Conservation (phyloP, 2,329 filamentous ascomycete species). For the Cercospora citrullina region DNA sequence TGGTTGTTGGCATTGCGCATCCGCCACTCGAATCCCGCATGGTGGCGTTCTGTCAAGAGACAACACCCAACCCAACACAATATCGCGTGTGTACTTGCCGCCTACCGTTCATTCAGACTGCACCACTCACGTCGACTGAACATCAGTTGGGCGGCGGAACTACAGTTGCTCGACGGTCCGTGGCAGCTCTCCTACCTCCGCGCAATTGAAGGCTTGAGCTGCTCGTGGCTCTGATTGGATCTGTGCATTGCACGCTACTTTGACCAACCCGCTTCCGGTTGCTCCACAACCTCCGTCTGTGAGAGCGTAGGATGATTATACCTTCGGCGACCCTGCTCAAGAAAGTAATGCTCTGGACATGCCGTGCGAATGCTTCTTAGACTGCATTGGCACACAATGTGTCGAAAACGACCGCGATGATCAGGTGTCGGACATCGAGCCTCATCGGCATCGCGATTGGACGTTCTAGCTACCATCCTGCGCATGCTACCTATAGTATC, state of each 20-base stretch:
- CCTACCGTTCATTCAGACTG: background rate
- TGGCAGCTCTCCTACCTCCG: conserved; percentile 1
- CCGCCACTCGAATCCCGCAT: background rate
- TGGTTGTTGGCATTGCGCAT: background rate
- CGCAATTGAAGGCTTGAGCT: background rate
- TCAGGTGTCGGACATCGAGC: background rate
- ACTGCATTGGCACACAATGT: background rate
- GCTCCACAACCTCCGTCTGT: background rate
- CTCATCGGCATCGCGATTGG: background rate
- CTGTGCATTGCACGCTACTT: background rate
- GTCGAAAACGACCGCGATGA: background rate
- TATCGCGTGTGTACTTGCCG: background rate
- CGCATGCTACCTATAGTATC: background rate
- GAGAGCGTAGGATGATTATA: background rate
- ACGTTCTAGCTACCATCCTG: background rate
- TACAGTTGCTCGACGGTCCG: conserved; percentile 8
- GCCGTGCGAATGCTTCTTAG: background rate
- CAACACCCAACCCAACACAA: background rate
- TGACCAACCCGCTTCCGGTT: conserved; percentile 5
- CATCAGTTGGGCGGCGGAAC: background rate
- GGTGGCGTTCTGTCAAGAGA: background rate
- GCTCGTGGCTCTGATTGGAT: background rate
- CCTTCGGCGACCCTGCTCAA: background rate
- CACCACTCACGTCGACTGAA: background rate
- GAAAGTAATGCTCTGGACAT: background rate